Evolutionary conservation across 164 flowering plant genomes (phyloP), one percentile per base, ranked within the genome.

Genomic region (Vitis rotundifolia): DNA sequence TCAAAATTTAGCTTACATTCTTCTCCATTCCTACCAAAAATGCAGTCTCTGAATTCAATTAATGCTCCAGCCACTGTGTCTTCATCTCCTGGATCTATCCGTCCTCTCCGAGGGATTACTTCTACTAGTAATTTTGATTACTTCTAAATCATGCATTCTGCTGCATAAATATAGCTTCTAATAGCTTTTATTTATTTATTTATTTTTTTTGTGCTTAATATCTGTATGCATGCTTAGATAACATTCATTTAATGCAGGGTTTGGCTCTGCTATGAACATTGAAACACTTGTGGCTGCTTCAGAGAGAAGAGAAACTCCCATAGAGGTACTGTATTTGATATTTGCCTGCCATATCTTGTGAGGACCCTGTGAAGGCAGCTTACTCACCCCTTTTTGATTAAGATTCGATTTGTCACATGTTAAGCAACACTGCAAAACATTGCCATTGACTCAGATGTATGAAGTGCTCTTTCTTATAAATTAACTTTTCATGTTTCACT

Each of bases 201-300:
- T 49, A 16, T 64, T 61, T 15, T 44, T 16, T 6, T 48, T 22
- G 44, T 19, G 55, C 60, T 5, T 10, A 52, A 37, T 63, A 61
- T 18, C 59, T 68, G 54, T 69, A 84, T 82, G 82, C 61, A 66
- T 75, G 68, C 78, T 68, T 71, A 75, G 77, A 49, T 76, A 68
- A 58, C 81, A 65, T 49, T 75, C 80, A 44, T 64, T 72, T 72
- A 74, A 28, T 73, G 69, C 91, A 78, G 97, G 97, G 67, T 95
- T 95, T 85, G 99, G 99, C 63, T 87, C 99, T 78, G 99, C 98
- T 63, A 79, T 95, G 75, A 95, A 90, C 80, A 95, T 93, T 70
- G 98, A 93, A 78, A 93, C 99, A 54, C 89, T 95, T 62, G 88
- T 91, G 74, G 94, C 96, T 68, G 99, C 99, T 75, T 97, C 99